These are phyloP conservation scores for Omphalea diandra DNA, from an alignment of 441 rosid species.

Conservation along the genomic window DNA sequence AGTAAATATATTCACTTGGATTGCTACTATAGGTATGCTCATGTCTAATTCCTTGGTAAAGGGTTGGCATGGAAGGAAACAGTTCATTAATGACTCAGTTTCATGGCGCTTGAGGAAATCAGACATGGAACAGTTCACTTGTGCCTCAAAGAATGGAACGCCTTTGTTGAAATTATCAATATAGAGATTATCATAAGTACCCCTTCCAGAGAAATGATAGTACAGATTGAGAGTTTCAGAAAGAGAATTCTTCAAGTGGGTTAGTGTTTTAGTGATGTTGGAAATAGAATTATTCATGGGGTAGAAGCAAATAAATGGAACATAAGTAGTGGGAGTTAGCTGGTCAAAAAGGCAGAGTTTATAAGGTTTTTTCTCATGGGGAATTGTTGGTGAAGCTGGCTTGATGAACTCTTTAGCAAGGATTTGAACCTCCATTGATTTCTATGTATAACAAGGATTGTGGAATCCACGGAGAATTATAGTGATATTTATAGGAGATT, in stretches of 20 bases:
- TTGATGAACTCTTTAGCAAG: slow-evolving; percentile 21
- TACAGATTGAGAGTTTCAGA: slow-evolving; percentile 23
- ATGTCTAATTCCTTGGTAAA: slow-evolving; percentile 7
- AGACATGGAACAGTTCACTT: neutral
- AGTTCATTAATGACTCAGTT: slow-evolving; percentile 15
- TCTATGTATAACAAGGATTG: too few species aligned
- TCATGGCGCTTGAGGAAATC: slow-evolving; percentile 19
- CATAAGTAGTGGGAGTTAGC: slow-evolving; percentile 30
- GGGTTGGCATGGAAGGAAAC: slow-evolving; percentile 21
- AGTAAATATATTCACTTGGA: slow-evolving; percentile 12
- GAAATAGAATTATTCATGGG: neutral
- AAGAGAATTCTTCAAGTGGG: slow-evolving; percentile 20
- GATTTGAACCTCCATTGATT: slow-evolving; percentile 25
- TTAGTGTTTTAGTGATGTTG: neutral
- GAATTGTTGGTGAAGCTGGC: slow-evolving; percentile 20
- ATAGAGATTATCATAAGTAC: neutral
- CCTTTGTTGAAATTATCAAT: slow-evolving; percentile 22
- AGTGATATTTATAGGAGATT: too few species aligned
- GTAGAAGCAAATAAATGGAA: slow-evolving; percentile 21
- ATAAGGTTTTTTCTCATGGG: slow-evolving; percentile 14
- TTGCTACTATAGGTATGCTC: neutral
- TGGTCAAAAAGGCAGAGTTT: slow-evolving; percentile 25
- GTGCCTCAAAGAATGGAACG: slow-evolving; percentile 20
- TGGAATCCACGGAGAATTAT: too few species aligned
- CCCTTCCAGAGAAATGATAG: slow-evolving; percentile 28